phyloP scores from a whole-genome alignment of 2,329 filamentous ascomycete genomes.

The Myriosclerotinia duriaeana region DNA sequence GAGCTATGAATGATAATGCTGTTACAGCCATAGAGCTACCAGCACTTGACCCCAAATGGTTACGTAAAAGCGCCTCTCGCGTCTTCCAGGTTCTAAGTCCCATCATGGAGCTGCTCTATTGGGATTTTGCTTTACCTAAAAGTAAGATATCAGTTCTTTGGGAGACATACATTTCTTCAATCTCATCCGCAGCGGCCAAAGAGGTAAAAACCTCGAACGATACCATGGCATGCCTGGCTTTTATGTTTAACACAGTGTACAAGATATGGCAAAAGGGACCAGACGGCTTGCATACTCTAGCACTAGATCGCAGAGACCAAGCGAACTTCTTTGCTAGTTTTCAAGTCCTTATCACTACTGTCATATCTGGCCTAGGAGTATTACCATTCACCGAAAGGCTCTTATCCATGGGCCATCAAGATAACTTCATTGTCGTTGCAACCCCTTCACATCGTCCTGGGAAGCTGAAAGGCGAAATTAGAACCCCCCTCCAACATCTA shows the following conservation, averaged over 20 bases:
- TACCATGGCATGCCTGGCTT: slow-evolving; percentile 74
- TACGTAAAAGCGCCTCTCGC: slow-evolving; percentile 66
- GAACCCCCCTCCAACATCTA: slow-evolving; percentile 65
- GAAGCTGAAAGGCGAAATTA: slow-evolving; percentile 52
- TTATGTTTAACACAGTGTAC: slow-evolving; percentile 66
- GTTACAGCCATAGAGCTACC: slow-evolving; percentile 70
- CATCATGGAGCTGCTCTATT: slow-evolving; percentile 60
- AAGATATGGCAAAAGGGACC: slow-evolving; percentile 64
- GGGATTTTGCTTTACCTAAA: slow-evolving; percentile 60
- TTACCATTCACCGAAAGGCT: slow-evolving; percentile 64
- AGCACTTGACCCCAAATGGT: slow-evolving; percentile 80
- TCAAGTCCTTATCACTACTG: slow-evolving; percentile 50
- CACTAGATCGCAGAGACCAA: slow-evolving; percentile 23
- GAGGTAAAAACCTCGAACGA: slow-evolving; percentile 88
- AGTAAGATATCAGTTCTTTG: slow-evolving; percentile 57
- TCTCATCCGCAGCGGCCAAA: slow-evolving; percentile 70
- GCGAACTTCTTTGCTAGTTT: slow-evolving; percentile 57
- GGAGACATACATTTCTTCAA: slow-evolving; percentile 59
- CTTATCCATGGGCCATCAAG: slow-evolving; percentile 51
- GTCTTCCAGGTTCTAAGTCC: slow-evolving; percentile 64
- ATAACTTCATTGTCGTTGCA: slow-evolving; percentile 60
- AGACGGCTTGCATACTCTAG: slow-evolving; percentile 29
- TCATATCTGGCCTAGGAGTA: slow-evolving; percentile 54
- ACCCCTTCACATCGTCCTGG: slow-evolving; percentile 61
- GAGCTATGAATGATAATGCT: slow-evolving; percentile 58